Base-by-base conservation (phyloP, 2,329 filamentous ascomycete genomes). In the Verticillium tricorpus region DNA sequence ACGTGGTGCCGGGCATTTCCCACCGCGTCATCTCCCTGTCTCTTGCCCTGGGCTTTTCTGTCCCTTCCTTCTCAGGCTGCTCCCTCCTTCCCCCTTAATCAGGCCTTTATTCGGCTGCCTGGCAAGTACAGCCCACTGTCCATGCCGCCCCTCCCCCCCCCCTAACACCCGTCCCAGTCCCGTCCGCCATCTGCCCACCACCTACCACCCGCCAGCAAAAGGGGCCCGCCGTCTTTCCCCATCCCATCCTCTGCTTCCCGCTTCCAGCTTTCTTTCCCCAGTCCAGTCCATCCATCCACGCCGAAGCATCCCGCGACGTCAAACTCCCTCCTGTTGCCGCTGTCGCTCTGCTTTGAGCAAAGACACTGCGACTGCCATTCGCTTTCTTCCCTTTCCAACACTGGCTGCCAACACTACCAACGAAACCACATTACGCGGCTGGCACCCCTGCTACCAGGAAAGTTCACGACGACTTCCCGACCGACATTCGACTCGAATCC, bases 1-100 rank as follows among this genome's bases (percentile, higher is more conserved):
- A 62, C 62, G 62, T 60, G 61, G 62, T 64, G 60, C 63, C 59
- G 50, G 56, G 58, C 58, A 37, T 58, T 64, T 65, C 60, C 62
- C 54, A 64, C 63, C 63, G 63, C 63, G 62, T 65, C 63, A 64
- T 65, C 58, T 31, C 35, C 50, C 39, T 45, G 25, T 55, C 58
- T 60, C 45, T 62, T 19, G 40, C 40, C 32, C 56, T 34, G 28
- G 32, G 34, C 50, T 35, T 25, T 50, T 19, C 52, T 32, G 39
- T 57, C 17, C 17, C 22, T 35, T 37, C n/a, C n/a, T 22, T 50
- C n/a, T 50, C n/a, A n/a, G 40, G 40, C 19, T 22, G 40, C 40
- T 50, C 40, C 40, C 40, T 50, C 40, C 40, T 25, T 50, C 12
- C 40, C 40, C 40, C 40, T 50, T 19, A 50, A 37, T 40, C 35